A percentile compares a stretch with the other conserved stretches of the same genome.
Evolutionary conservation across 805 yeast genomes (phyloP).

Genomic region (Ogataea pini): DNA sequence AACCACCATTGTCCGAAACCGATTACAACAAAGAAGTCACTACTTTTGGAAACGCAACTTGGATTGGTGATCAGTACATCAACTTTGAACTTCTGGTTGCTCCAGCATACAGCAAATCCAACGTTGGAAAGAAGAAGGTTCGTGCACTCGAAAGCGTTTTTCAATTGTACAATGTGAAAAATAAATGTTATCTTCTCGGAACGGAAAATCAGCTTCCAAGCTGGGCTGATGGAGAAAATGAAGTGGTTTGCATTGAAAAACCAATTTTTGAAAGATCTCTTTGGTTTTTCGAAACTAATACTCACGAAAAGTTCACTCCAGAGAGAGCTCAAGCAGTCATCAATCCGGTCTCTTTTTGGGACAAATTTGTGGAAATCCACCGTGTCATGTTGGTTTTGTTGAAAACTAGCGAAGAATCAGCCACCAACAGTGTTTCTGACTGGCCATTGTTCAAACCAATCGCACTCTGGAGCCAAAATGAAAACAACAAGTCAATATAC

Average conservation of each 20-base stretch:
- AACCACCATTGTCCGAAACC: conserved; percentile 89
- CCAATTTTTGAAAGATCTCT: conserved; percentile 68
- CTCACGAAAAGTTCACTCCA: conserved; percentile 48
- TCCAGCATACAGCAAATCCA: conserved; percentile 38
- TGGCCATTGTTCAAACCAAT: too few relatives aligned
- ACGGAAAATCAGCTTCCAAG: conserved; percentile 72
- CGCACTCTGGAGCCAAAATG: conserved; percentile 42
- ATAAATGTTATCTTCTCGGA: conserved; percentile 71
- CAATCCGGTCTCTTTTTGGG: conserved; percentile 41
- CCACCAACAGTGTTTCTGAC: too few relatives aligned
- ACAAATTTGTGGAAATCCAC: conserved; percentile 58
- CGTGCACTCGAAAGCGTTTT: conserved; percentile 69
- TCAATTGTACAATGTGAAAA: conserved; percentile 64
- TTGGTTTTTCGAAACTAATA: conserved; percentile 73
- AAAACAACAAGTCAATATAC: conserved; percentile 50
- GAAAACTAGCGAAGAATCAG: too few relatives aligned
- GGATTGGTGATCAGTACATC: conserved; percentile 67
- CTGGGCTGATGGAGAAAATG: conserved; percentile 85
- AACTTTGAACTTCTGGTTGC: conserved; percentile 63
- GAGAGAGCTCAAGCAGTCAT: conserved; percentile 36
- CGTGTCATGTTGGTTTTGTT: conserved; percentile 23
- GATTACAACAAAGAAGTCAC: conserved; percentile 87
- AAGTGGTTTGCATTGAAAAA: conserved; percentile 79
- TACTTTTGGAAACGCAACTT: conserved; percentile 63
- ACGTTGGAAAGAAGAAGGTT: conserved; percentile 37